Evolutionary conservation across 2,329 filamentous ascomycete species (phyloP).

Genomic region (Cyphellophora attinorum): DNA sequence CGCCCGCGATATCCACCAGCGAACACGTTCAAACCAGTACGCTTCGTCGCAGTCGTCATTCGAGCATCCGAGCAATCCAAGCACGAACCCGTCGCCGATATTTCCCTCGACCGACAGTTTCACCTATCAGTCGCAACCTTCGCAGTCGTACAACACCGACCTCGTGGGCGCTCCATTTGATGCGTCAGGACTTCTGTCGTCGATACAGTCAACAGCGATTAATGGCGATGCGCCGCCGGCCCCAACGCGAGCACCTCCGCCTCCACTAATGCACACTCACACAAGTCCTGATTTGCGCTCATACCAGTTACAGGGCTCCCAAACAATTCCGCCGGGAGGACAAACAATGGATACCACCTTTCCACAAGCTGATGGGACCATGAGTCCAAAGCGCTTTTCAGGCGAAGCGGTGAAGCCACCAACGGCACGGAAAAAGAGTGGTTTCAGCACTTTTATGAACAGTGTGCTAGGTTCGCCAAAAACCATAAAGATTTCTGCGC

Average conservation of each 20-base stretch:
- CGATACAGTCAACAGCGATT: constrained; percentile 11
- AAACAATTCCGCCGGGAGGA: constrained; percentile 33
- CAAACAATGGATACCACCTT: constrained; percentile 43
- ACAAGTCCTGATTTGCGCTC: constrained; percentile 47
- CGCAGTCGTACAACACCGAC: constrained; percentile 32
- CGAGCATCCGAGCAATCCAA: constrained; percentile 30
- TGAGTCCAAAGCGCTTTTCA: constrained; percentile 45
- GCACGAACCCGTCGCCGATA: constrained; percentile 27
- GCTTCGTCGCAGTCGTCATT: constrained; percentile 39
- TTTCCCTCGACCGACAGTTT: constrained; percentile 22
- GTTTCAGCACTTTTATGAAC: constrained; percentile 79
- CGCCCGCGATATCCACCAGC: constrained; percentile 24
- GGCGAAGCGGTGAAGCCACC: constrained; percentile 48
- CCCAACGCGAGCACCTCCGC: constrained; percentile 26
- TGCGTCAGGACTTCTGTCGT: constrained; percentile 30
- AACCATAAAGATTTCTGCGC: constrained; percentile 90
- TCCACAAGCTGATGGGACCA: constrained; percentile 43
- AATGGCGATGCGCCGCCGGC: constrained; percentile 9
- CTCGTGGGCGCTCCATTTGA: constrained; percentile 34
- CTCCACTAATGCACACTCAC: constrained; percentile 37
- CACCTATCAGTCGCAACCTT: constrained; percentile 24
- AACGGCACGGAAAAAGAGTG: constrained; percentile 64
- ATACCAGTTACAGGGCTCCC: constrained; percentile 55
- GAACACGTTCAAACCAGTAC: constrained; percentile 36
- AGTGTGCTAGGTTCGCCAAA: constrained; percentile 76